Conservation (phyloP, 129 eudicot genomes). For the Rutidosis leptorrhynchoides region DNA sequence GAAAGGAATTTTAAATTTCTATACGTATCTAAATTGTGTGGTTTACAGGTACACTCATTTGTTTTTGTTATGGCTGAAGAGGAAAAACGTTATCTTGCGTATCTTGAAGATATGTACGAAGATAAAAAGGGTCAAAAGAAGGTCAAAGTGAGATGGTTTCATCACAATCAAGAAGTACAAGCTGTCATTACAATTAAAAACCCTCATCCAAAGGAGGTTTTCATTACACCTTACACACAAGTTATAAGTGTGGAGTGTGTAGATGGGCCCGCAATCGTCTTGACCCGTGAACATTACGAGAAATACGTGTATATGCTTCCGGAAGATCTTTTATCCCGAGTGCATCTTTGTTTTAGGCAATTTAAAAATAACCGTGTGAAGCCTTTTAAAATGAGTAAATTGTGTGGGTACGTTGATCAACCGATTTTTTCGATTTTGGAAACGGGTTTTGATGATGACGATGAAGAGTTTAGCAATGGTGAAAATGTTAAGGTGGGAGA, state of each 20-base stretch:
- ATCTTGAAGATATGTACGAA: slow-evolving; percentile 96
- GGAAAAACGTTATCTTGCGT: slow-evolving; percentile 77
- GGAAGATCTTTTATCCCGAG: slow-evolving; percentile 49
- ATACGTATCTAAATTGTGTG: background rate
- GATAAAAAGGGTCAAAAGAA: slow-evolving; percentile 87
- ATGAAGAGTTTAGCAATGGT: slow-evolving; percentile 47
- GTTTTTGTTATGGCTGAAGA: slow-evolving; percentile 98
- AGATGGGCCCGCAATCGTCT: slow-evolving; percentile 85
- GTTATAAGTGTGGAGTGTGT: slow-evolving; percentile 97
- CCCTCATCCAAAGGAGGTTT: slow-evolving; percentile 86
- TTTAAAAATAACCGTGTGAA: slow-evolving; percentile 75
- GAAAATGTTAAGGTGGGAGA: slow-evolving; percentile 51
- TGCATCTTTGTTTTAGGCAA: slow-evolving; percentile 77
- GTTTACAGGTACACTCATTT: slow-evolving; percentile 76
- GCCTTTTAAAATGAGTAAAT: slow-evolving; percentile 72
- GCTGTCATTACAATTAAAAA: slow-evolving; percentile 65
- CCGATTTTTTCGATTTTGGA: slow-evolving; percentile 73
- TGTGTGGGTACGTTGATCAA: slow-evolving; percentile 87
- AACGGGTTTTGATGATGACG: slow-evolving; percentile 46
- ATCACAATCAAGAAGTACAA: slow-evolving; percentile 77
- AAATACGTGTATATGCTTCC: slow-evolving; percentile 63
- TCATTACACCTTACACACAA: slow-evolving; percentile 90
- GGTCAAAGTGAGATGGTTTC: slow-evolving; percentile 99
- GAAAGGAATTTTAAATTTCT: background rate
- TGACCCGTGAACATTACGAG: slow-evolving; percentile 84